A percentile compares a stretch with the other conserved stretches of the same genome.
Evolutionary conservation across 2,329 filamentous ascomycete species (phyloP).

Genomic region (Mariannaea sp.): DNA sequence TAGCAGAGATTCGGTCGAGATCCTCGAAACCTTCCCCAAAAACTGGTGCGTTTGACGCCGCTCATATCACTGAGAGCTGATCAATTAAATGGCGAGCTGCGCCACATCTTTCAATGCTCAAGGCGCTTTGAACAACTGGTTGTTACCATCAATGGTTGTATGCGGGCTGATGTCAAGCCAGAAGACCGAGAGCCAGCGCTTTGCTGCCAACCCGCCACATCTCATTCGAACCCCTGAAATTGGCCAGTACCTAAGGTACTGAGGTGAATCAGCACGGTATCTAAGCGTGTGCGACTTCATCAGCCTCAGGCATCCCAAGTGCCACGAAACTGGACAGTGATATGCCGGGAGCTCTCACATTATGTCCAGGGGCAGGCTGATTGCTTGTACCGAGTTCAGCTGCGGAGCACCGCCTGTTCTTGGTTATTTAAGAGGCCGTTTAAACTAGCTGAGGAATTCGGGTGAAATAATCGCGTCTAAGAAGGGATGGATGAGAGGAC

Average conservation of each 20-base stretch:
- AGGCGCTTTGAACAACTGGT: conserved; percentile 7
- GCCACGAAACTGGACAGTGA: neutral
- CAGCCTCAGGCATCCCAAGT: neutral
- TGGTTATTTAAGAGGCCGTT: neutral
- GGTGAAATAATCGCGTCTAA: neutral
- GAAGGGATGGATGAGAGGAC: neutral
- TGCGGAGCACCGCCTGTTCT: neutral
- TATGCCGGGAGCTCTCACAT: neutral
- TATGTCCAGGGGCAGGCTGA: neutral
- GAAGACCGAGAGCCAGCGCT: conserved; percentile 5
- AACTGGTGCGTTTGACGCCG: neutral
- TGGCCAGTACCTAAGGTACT: neutral
- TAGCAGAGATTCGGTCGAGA: too few species aligned
- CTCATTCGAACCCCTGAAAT: neutral
- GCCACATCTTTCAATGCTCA: conserved; percentile 10
- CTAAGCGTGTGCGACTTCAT: neutral
- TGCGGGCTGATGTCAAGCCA: conserved; percentile 1
- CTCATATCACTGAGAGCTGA: conserved; percentile 14
- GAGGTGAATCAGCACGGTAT: conserved; percentile 3
- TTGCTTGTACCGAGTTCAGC: neutral
- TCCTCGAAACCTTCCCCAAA: neutral
- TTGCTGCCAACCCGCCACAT: conserved; percentile 2
- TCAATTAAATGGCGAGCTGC: conserved; percentile 2
- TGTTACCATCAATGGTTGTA: conserved; percentile 9
- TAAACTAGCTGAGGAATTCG: neutral